phyloP scores from a whole-genome alignment of 1,139 yeast species.

The Kurtzmaniella quercitrusa region DNA sequence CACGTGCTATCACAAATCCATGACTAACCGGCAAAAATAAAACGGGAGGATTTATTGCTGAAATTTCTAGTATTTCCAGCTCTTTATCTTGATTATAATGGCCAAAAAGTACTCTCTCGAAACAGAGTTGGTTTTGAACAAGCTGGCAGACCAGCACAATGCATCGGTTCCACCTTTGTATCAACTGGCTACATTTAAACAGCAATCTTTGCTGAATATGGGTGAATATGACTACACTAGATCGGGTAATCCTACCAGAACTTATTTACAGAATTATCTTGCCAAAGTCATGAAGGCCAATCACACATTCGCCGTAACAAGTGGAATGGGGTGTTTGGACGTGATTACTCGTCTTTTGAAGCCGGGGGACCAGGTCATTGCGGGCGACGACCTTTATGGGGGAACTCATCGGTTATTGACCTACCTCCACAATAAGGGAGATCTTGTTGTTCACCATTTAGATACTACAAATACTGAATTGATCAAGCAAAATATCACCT shows the following conservation, averaged over 20 bases:
- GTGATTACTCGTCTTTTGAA: constrained; percentile 69
- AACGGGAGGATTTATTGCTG: background rate
- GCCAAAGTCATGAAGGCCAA: constrained; percentile 73
- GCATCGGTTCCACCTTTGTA: constrained; percentile 87
- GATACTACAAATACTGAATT: constrained; percentile 74
- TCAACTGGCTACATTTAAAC: constrained; percentile 91
- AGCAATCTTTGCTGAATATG: constrained; percentile 68
- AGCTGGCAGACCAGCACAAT: constrained; percentile 67
- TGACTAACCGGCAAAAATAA: constrained; percentile 1
- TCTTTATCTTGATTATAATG: background rate
- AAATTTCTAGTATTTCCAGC: background rate
- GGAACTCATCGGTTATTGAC: constrained; percentile 86
- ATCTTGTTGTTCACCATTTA: constrained; percentile 65
- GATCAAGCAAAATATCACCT: constrained; percentile 49
- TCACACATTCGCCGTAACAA: constrained; percentile 74
- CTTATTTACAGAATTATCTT: constrained; percentile 71
- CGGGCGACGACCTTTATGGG: constrained; percentile 92
- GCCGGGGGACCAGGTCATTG: constrained; percentile 82
- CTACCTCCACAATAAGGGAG: constrained; percentile 64
- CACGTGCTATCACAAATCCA: constrained; percentile 2
- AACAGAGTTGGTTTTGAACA: constrained; percentile 70
- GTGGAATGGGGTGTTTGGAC: constrained; percentile 92
- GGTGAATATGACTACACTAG: constrained; percentile 90
- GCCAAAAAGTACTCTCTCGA: constrained; percentile 46
- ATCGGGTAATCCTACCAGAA: constrained; percentile 92